These are phyloP conservation scores for Fusarium sp. DNA, from an alignment of 2,329 filamentous ascomycete genomes.

Conservation along the genomic window DNA sequence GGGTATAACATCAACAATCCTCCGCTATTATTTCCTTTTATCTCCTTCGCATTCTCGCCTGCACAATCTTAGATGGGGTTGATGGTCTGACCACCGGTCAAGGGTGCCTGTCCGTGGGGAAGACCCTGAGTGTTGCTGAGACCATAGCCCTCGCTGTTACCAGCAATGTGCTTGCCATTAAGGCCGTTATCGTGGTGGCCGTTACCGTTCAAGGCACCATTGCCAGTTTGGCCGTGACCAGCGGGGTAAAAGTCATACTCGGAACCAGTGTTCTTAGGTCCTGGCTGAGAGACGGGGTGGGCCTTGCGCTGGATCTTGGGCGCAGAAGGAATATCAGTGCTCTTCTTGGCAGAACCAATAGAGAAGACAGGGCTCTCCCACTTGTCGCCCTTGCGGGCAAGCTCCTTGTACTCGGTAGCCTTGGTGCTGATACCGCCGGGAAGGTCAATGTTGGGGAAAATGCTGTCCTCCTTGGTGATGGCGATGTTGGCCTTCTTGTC, in stretches of 20 bases:
- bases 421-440: constrained; percentile 89
- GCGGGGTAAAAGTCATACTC: constrained; percentile 37
- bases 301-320: constrained; percentile 65
- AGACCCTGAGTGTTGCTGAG: constrained; percentile 17
- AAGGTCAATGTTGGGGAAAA: constrained; percentile 87
- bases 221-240: constrained; percentile 32
- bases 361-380: constrained; percentile 97
- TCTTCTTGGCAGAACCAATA: constrained; percentile 82
- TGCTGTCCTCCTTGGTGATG: constrained; percentile 82
- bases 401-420: constrained; percentile 91
- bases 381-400: constrained; percentile 87
- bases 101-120: constrained; percentile 12
- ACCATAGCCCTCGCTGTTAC: constrained; percentile 1
- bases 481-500: constrained; percentile 75
- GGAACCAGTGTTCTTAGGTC: constrained; percentile 22
- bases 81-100: constrained; percentile 31
- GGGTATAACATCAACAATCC: constrained; percentile 45
- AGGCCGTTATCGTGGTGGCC: constrained; percentile 3
- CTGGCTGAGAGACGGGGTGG: constrained; percentile 35
- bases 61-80: constrained; percentile 37
- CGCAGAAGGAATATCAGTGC: constrained; percentile 75
- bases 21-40: constrained; percentile 13
- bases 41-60: constrained; percentile 9
- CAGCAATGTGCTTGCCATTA: constrained; percentile 31
- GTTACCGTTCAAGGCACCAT: constrained; percentile 37